Conservation (phyloP, 2,329 filamentous ascomycete genomes). For the Aureobasidium zeae region DNA sequence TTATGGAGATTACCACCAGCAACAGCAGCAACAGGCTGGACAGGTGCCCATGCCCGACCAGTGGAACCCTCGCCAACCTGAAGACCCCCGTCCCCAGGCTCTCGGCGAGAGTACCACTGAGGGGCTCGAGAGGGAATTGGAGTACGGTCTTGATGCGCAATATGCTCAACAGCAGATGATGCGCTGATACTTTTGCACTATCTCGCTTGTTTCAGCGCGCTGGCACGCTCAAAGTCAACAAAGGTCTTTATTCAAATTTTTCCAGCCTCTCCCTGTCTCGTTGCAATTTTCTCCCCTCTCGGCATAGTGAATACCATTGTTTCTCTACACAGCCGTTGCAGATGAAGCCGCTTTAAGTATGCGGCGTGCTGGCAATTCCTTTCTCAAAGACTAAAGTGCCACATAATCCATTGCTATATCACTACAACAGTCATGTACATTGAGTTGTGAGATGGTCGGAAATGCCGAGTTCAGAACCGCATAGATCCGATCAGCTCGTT, state of each 20-base stretch:
- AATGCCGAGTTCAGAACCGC: neutral
- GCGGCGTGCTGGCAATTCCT: too few species aligned
- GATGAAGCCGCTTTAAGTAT: too few species aligned
- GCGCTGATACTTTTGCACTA: neutral
- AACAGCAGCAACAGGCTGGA: slow-evolving; percentile 24
- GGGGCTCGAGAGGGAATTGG: slow-evolving; percentile 40
- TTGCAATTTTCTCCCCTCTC: too few species aligned
- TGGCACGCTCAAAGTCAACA: too few species aligned
- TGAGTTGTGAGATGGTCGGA: too few species aligned
- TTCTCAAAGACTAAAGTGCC: too few species aligned
- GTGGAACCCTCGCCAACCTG: slow-evolving; percentile 48
- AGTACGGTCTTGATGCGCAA: slow-evolving; percentile 33
- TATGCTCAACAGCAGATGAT: slow-evolving; percentile 8
- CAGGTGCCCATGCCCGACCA: slow-evolving; percentile 56
- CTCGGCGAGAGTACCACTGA: slow-evolving; percentile 22
- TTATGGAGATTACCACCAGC: slow-evolving; percentile 30
- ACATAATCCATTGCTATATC: too few species aligned
- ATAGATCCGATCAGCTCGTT: neutral
- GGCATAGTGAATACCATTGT: too few species aligned
- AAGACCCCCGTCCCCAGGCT: slow-evolving; percentile 53
- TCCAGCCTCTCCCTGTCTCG: too few species aligned
- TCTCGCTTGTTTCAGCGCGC: neutral
- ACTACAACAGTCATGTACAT: too few species aligned
- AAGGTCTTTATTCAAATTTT: too few species aligned
- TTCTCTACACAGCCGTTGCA: too few species aligned